phyloP scores from a whole-genome alignment of 805 yeast species.

The Yamadazyma sp. region DNA sequence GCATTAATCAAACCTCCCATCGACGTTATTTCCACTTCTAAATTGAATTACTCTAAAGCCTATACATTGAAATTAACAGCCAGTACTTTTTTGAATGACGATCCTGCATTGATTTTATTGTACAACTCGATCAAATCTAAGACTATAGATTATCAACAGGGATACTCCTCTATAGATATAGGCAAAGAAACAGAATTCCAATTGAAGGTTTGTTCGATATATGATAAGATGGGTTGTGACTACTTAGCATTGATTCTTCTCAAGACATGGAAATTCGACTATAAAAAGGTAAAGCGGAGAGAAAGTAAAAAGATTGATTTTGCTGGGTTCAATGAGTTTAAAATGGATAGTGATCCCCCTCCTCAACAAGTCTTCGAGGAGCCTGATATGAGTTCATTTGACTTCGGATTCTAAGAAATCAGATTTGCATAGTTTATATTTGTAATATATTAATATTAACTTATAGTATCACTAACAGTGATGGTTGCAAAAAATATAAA shows the following conservation, averaged over 20 bases:
- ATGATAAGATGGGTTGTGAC: conserved; percentile 91
- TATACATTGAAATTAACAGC: conserved; percentile 18
- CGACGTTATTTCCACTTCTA: conserved; percentile 24
- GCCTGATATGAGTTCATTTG: conserved; percentile 76
- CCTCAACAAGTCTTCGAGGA: conserved; percentile 61
- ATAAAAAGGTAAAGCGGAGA: conserved; percentile 5
- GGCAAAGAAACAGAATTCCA: conserved; percentile 61
- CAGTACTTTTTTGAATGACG: conserved; percentile 57
- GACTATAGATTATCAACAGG: conserved; percentile 49
- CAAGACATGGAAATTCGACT: conserved; percentile 54
- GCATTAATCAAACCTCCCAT: conserved; percentile 61
- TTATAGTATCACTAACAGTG: not conserved
- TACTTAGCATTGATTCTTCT: conserved; percentile 63
- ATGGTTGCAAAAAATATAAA: conserved; percentile 13
- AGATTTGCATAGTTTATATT: conserved; percentile 1
- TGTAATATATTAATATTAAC: not conserved
- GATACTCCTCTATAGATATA: conserved; percentile 45
- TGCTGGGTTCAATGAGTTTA: conserved; percentile 9
- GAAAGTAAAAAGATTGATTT: not conserved
- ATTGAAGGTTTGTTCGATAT: conserved; percentile 61
- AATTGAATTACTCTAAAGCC: conserved; percentile 20
- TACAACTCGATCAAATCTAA: conserved; percentile 61
- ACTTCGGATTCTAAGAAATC: conserved; percentile 38
- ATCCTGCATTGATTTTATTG: conserved; percentile 74
- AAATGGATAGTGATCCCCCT: conserved; percentile 26